phyloP scores from a whole-genome alignment of 345 rosid genomes.

The Brassica juncea region DNA sequence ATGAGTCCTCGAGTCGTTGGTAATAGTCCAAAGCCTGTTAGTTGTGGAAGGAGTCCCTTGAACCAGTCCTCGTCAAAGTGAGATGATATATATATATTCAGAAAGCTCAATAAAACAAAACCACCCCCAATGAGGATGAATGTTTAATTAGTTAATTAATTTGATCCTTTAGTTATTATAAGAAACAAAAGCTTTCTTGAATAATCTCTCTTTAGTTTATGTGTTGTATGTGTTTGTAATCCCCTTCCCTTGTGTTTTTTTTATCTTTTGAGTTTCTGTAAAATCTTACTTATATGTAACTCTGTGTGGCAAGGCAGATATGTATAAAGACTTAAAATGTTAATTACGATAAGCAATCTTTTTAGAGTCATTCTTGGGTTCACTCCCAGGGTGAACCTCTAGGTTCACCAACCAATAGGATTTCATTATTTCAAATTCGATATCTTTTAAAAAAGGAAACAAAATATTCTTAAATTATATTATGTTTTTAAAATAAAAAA shows the following conservation, averaged over 20 bases:
- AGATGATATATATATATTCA: slow-evolving; percentile 17
- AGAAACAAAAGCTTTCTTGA: slow-evolving; percentile 37
- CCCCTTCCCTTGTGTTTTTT: slow-evolving; percentile 24
- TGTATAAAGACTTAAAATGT: slow-evolving; percentile 20
- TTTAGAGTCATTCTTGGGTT: too few species aligned
- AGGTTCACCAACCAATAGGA: too few species aligned
- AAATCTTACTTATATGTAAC: slow-evolving; percentile 24
- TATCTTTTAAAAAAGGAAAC: too few species aligned
- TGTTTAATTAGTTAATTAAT: slow-evolving; percentile 36
- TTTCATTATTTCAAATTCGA: too few species aligned
- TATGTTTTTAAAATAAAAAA: too few species aligned
- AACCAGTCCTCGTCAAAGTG: slow-evolving; percentile 40
- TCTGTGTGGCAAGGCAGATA: slow-evolving; percentile 3
- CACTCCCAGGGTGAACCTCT: too few species aligned
- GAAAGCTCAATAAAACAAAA: slow-evolving; percentile 27
- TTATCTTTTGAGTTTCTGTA: slow-evolving; percentile 38
- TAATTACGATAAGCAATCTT: slow-evolving; percentile 17
- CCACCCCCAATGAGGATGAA: slow-evolving; percentile 20
- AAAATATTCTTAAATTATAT: too few species aligned
- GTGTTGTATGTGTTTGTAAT: slow-evolving; percentile 30
- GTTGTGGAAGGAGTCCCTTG: slow-evolving; percentile 75
- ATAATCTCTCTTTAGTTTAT: slow-evolving; percentile 20
- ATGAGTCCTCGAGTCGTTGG: slow-evolving; percentile 57
- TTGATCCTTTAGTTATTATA: slow-evolving; percentile 20
- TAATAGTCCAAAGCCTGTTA: slow-evolving; percentile 44